Conservation (phyloP, 805 yeast species). For the Saccharomyces mikatae region DNA sequence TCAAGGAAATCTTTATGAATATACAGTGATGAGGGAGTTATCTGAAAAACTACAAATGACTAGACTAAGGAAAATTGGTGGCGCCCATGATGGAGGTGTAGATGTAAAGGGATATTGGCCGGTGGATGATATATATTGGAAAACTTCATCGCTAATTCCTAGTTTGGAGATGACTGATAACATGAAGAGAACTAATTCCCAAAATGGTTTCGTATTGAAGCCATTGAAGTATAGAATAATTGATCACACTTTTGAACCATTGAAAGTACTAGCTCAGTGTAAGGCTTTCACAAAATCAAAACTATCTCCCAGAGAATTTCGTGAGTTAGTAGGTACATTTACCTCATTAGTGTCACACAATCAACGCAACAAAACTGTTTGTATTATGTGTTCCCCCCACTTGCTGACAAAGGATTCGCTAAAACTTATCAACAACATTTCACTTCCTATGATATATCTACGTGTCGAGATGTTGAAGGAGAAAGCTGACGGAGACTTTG, state of each 20-base stretch:
- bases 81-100: slow-evolving; percentile 30
- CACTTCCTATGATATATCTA: slow-evolving; percentile 26
- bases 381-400: slow-evolving; percentile 29
- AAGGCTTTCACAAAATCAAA: slow-evolving; percentile 24
- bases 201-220: slow-evolving; percentile 11
- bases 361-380: slow-evolving; percentile 16
- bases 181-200: slow-evolving; percentile 8
- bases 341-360: slow-evolving; percentile 11
- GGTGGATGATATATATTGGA: slow-evolving; percentile 9
- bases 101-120: slow-evolving; percentile 28
- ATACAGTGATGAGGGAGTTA: slow-evolving; percentile 27
- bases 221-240: slow-evolving; percentile 16
- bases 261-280: slow-evolving; percentile 27
- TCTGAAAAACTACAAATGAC: slow-evolving; percentile 20
- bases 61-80: slow-evolving; percentile 22
- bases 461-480: slow-evolving; percentile 20
- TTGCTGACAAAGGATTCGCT: slow-evolving; percentile 26
- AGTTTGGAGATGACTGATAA: slow-evolving; percentile 1
- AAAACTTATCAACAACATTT: slow-evolving; percentile 20
- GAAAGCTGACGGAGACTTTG: slow-evolving; percentile 11
- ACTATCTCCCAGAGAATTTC: slow-evolving; percentile 26
- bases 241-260: slow-evolving; percentile 3
- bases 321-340: slow-evolving; percentile 29
- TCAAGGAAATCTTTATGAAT: slow-evolving; percentile 30
- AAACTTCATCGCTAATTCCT: neutral